phyloP scores from a whole-genome alignment of 202 grass and related monocot genomes.

The Bolboschoenoplectus hybrid region DNA sequence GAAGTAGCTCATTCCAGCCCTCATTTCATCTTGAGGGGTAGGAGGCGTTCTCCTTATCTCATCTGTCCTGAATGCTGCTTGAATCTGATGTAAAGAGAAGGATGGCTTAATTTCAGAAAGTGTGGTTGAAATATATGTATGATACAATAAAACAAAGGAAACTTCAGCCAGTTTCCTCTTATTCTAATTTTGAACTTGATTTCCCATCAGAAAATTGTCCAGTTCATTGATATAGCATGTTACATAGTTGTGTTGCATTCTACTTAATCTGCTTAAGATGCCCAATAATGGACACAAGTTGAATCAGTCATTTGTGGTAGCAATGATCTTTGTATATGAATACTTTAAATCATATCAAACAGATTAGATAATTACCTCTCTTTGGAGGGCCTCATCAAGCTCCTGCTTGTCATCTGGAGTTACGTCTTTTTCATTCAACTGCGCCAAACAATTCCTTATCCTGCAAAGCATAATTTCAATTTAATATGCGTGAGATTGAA shows the following conservation, averaged over 20 bases:
- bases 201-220: conserved; percentile 4
- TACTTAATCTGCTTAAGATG: background rate
- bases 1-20: conserved; percentile 98
- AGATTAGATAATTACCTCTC: conserved; percentile 63
- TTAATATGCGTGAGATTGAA: background rate
- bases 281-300: background rate
- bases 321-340: conserved; percentile 15
- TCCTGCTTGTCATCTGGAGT: conserved; percentile 98
- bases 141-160: conserved; percentile 6
- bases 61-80: conserved; percentile 99
- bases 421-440: conserved; percentile 83
- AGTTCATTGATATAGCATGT: background rate
- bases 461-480: conserved; percentile 52
- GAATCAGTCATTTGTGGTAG: background rate
- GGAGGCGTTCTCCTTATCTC: conserved; percentile 90
- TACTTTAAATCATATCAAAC: background rate
- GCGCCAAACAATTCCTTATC: conserved; percentile 86
- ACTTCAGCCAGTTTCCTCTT: background rate
- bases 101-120: background rate
- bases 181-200: background rate
- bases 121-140: background rate
- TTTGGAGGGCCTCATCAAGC: conserved; percentile 96
- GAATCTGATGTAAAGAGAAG: conserved; percentile 60
- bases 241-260: background rate
- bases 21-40: conserved; percentile 96